phyloP scores from a whole-genome alignment of 129 eudicot genomes.

The Lactuca sativa region DNA sequence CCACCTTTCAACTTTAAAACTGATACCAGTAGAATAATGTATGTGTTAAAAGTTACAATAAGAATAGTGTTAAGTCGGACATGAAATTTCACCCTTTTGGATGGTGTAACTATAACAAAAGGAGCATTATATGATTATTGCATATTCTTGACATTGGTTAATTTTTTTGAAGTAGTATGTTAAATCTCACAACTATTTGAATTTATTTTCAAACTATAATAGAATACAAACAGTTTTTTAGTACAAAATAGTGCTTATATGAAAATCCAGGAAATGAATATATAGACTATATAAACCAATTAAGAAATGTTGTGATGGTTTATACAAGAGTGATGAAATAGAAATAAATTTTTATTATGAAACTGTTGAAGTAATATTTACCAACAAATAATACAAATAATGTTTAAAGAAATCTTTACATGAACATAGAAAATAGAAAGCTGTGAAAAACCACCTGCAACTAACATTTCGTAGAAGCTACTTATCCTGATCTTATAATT shows the following conservation, averaged over 20 bases:
- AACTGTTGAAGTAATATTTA: neutral
- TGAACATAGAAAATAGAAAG: neutral
- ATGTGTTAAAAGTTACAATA: neutral
- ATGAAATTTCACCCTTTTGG: neutral
- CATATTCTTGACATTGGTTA: neutral
- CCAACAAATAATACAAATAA: neutral
- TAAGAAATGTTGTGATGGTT: neutral
- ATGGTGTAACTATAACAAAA: neutral
- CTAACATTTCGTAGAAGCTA: neutral
- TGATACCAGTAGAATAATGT: neutral
- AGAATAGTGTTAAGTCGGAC: neutral
- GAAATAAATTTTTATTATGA: neutral
- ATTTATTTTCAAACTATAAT: no score
- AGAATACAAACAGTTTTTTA: neutral
- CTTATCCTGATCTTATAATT: constrained; percentile 25
- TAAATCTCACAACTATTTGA: neutral
- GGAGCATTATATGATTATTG: neutral
- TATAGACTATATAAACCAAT: no score
- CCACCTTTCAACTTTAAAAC: constrained; percentile 1
- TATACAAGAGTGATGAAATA: neutral
- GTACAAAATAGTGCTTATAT: neutral
- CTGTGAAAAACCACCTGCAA: neutral
- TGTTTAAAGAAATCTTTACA: neutral
- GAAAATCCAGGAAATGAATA: no score
- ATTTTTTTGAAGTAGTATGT: neutral